A percentile compares a stretch with the other conserved stretches of the same genome.
Conservation (phyloP, 345 rosid genomes). For the Abelmoschus esculentus region DNA sequence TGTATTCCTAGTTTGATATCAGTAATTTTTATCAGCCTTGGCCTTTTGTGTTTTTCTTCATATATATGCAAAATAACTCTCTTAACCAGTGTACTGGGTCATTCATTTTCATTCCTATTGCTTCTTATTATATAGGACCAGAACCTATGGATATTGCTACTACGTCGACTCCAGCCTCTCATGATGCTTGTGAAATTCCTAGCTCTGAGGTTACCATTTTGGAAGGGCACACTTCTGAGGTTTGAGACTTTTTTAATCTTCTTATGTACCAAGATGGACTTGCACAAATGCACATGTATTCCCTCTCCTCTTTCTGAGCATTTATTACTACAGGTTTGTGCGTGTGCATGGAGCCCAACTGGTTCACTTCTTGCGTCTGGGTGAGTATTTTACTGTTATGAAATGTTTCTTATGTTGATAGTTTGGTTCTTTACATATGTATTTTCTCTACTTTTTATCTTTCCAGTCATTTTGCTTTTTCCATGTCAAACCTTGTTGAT, state of each 20-base stretch:
- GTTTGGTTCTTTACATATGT: neutral
- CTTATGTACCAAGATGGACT: neutral
- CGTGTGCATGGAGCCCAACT: constrained; percentile 99
- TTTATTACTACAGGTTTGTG: constrained; percentile 63
- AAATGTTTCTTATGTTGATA: constrained; percentile 7
- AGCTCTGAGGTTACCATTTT: constrained; percentile 80
- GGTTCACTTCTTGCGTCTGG: constrained; percentile 99
- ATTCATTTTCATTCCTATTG: neutral
- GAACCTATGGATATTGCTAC: constrained; percentile 75
- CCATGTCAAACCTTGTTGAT: neutral
- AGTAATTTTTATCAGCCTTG: neutral
- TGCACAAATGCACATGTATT: neutral
- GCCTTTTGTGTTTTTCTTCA: neutral
- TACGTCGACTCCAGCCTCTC: constrained; percentile 42
- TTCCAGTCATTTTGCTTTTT: neutral
- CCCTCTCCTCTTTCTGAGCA: neutral
- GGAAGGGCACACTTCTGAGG: constrained; percentile 99
- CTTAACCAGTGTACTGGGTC: neutral
- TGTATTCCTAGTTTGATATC: constrained; percentile 4
- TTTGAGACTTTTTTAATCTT: constrained; percentile 21
- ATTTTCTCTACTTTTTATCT: neutral
- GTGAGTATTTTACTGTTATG: constrained; percentile 36
- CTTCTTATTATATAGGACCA: constrained; percentile 28
- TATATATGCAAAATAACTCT: neutral
- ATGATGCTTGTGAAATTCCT: constrained; percentile 56